Base-by-base conservation (phyloP, 164 flowering plant genomes). In the Macadamia tetraphylla region DNA sequence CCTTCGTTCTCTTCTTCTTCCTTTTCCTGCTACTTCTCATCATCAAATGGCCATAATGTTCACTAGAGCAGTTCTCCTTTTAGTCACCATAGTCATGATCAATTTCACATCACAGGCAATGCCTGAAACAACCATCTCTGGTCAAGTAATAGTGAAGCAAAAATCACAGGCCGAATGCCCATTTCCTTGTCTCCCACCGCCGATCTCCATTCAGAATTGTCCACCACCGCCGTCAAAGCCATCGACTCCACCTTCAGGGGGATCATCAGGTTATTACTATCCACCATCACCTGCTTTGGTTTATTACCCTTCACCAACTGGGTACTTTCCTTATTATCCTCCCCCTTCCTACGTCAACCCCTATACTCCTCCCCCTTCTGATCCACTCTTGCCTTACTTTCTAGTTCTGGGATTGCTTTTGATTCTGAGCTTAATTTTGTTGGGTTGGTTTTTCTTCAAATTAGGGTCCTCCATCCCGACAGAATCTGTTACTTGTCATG, bases 131-230 rank as follows among this genome's bases (percentile, higher is more conserved):
- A 42, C 31, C 9, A 29, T 59, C 9, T 29, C 62, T 40, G 62
- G 29, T 59, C 62, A 59, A 59, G 11, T 59, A 29, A 15, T 3
- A 10, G 3, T 23, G 23, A 23, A 59, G 18, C 60, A 12, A 7
- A 10, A 15, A 29, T 13, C 62, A 14, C 62, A 43, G 30, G 6
- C 9, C 6, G 66, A 12, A 63, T 76, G 81, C 35, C 76, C 79
- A 0, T 78, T 75, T 53, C 83, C 83, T 1, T 75, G 81, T 63
- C 71, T 65, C 32, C 81, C 81, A 18, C 77, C 83, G 1, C 83
- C 81, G 9, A 70, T 75, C 10, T 76, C 67, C 57, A 13, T 67
- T 6, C 9, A 53, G 29, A 65, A 31, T 9, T 58, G 12, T 29
- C 74, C 15, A 9, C 76, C 14, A 29, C 65, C 61, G 32, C 72